Evolutionary conservation across 352 stramenopile species (phyloP).

Genomic region (Pythium myriotylum): DNA sequence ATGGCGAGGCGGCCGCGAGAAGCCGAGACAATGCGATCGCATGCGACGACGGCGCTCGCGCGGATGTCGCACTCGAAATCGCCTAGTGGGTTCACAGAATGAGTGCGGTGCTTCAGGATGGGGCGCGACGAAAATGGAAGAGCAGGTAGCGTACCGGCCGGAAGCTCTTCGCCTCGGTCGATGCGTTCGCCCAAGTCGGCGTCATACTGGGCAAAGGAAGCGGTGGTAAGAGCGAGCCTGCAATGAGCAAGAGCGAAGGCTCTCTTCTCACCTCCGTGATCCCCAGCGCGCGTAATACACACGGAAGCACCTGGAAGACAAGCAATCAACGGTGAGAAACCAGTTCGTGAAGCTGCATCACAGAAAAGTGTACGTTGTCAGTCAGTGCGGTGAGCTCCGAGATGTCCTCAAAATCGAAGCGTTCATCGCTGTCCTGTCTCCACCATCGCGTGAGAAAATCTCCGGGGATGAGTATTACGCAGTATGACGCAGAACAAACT

Average conservation of each 20-base stretch:
- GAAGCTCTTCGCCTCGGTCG: slow-evolving; percentile 49
- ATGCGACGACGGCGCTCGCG: slow-evolving; percentile 64
- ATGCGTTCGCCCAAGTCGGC: slow-evolving; percentile 51
- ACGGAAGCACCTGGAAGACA: slow-evolving; percentile 57
- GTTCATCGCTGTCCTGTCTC: slow-evolving; percentile 42
- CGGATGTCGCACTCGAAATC: slow-evolving; percentile 67
- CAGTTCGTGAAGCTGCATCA: background rate
- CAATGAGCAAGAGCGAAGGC: background rate
- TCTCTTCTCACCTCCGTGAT: slow-evolving; percentile 57
- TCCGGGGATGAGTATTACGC: no score
- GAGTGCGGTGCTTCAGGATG: background rate
- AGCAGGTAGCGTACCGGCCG: slow-evolving; percentile 21
- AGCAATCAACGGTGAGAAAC: no score
- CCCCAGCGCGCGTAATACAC: slow-evolving; percentile 67
- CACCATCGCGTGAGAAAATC: background rate
- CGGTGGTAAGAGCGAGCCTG: background rate
- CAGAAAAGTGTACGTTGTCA: slow-evolving; percentile 47
- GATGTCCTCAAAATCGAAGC: slow-evolving; percentile 64
- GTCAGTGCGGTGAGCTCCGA: slow-evolving; percentile 60
- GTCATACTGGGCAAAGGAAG: slow-evolving; percentile 45
- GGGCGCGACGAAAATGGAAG: background rate
- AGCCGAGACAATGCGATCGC: slow-evolving; percentile 61
- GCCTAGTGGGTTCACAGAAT: slow-evolving; percentile 5
- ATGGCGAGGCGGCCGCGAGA: slow-evolving; percentile 49
- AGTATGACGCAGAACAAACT: background rate